Conservation (phyloP, 2,329 filamentous ascomycete species). For the Delphinella strobiligena region DNA sequence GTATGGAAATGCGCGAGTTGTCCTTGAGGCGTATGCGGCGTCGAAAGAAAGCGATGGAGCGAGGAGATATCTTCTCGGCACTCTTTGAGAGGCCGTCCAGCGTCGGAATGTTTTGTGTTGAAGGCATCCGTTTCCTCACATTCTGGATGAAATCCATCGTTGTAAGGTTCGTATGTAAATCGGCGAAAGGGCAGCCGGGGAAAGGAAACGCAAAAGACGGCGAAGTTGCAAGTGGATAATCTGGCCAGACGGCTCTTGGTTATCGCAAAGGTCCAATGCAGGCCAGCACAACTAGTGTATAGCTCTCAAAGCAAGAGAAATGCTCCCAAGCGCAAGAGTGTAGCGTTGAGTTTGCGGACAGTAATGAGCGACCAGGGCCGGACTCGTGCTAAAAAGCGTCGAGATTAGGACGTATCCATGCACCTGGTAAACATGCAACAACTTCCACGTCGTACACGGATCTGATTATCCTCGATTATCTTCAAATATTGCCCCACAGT, state of each 20-base stretch:
- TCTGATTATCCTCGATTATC: no score
- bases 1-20: slow-evolving; percentile 86
- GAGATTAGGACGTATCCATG: neutral
- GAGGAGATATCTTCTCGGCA: slow-evolving; percentile 32
- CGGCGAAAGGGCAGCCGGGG: neutral
- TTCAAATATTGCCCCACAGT: no score
- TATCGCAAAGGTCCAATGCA: neutral
- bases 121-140: slow-evolving; percentile 33
- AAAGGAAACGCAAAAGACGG: neutral
- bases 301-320: no score
- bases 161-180: no score
- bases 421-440: neutral
- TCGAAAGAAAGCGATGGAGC: slow-evolving; percentile 63
- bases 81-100: slow-evolving; percentile 31
- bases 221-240: neutral
- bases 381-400: neutral
- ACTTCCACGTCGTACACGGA: no score
- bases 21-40: slow-evolving; percentile 78
- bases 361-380: neutral
- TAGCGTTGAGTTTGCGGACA: neutral
- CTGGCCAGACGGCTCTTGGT: neutral
- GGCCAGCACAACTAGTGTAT: neutral
- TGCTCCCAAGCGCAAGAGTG: neutral
- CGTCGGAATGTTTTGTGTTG: slow-evolving; percentile 30
- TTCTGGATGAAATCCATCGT: slow-evolving; percentile 32